Evolutionary conservation across 805 yeast species (phyloP).

Genomic region (Suhomyces faveliae): DNA sequence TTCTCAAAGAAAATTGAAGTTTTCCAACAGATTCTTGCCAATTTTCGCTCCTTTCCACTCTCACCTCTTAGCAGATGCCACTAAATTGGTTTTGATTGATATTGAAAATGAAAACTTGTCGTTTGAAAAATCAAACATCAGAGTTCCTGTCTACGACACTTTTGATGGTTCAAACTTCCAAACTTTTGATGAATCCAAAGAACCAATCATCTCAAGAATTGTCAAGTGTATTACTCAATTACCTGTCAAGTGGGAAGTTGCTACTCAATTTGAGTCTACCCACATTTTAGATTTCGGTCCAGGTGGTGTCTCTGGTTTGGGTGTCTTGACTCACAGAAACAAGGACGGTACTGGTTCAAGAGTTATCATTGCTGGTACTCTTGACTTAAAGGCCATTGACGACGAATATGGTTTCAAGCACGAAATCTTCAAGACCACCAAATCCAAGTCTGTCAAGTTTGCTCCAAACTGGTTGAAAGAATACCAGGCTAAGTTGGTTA

Average conservation of each 20-base stretch:
- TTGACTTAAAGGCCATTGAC: conserved; percentile 60
- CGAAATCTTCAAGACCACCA: conserved; percentile 78
- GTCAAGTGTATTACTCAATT: conserved; percentile 81
- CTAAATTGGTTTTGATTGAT: conserved; percentile 63
- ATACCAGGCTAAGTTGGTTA: conserved; percentile 80
- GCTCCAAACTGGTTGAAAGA: conserved; percentile 91
- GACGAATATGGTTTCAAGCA: conserved; percentile 95
- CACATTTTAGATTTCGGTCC: conserved; percentile 98
- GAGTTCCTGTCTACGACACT: conserved; percentile 90
- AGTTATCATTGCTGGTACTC: conserved; percentile 87
- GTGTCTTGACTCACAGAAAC: conserved; percentile 93
- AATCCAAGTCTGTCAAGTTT: conserved; percentile 59
- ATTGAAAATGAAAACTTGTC: conserved; percentile 51
- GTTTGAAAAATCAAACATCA: conserved; percentile 54
- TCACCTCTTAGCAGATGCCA: conserved; percentile 73
- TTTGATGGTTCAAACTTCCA: conserved; percentile 80
- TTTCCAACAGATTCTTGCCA: conserved; percentile 91
- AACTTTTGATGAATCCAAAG: conserved; percentile 31
- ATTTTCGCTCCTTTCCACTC: conserved; percentile 97
- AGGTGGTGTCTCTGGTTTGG: conserved; percentile 96
- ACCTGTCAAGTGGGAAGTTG: conserved; percentile 93
- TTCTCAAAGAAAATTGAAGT: conserved; percentile 90
- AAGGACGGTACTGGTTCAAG: conserved; percentile 98
- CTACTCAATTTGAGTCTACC: conserved; percentile 78
- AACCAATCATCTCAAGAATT: conserved; percentile 64